Evolutionary conservation across 2,329 filamentous ascomycete species (phyloP), one percentile per base, ranked within the genome.

Genomic region (Microsporum canis): DNA sequence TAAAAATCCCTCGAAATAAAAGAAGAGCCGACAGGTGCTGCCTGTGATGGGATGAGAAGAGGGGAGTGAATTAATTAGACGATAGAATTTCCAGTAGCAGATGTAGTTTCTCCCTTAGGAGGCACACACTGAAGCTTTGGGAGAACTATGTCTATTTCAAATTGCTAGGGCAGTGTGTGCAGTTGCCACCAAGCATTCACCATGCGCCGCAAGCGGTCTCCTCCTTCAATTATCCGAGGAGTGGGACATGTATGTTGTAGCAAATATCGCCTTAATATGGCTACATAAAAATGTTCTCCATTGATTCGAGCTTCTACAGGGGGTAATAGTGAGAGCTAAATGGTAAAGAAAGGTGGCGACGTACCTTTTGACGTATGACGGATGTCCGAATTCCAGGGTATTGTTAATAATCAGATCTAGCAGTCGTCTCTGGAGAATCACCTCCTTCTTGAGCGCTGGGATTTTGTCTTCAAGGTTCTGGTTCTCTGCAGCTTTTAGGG

Each of bases 401-500:
- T 74, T 73, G 57, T 66, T 71, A 62, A 78, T 71, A 56, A 78
- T 80, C 62, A 77, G 73, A 65, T 85, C 78, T 68, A 85, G 77
- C 65, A 82, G 74, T 64, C 81, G 78, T 59, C 83, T 80, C 68
- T 84, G 81, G 65, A 80, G 77, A 57, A 79, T 75, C 38, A 85
- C 84, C 61, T 82, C 76, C 65, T 79, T 79, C 67, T 80, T 82
- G 23, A 85, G 73, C 55, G 79, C 70, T 8, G 79, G 76, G 14
- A 84, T 75, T 68, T 83, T 81, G 57, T 77, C 73, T 63, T 75
- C 76, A 66, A 80, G 76, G 67, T 82, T 80, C 70, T 82, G 77
- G 62, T 82, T 80, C 66, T 84, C 82, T 8, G 84, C 83, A 64
- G 80, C 75, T 64, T 80, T 78, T 64, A 85, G 76, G 29, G 79